phyloP scores from a whole-genome alignment of 2,329 filamentous ascomycete species.

The Tolypocladium pustulatum region DNA sequence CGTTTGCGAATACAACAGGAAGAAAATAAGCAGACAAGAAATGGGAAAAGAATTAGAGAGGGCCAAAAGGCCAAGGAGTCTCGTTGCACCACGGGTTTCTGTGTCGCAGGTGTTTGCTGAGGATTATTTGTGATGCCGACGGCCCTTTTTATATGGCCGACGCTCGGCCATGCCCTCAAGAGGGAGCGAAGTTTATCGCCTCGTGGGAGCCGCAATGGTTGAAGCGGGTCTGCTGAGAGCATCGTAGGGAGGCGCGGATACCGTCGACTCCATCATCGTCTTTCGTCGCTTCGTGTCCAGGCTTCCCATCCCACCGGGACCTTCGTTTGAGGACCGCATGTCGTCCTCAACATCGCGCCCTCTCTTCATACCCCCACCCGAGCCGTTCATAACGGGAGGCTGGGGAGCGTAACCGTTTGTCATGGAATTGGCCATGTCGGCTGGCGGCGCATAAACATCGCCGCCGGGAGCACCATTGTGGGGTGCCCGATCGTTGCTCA shows the following conservation, averaged over 20 bases:
- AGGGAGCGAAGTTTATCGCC: conserved; percentile 20
- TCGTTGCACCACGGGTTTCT: conserved; percentile 5
- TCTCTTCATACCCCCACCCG: conserved; percentile 32
- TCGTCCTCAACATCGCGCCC: conserved; percentile 50
- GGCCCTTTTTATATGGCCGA: not conserved
- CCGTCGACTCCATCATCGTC: conserved; percentile 54
- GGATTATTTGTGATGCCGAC: not conserved
- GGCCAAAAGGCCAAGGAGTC: conserved; percentile 3
- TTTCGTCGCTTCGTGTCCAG: conserved; percentile 69
- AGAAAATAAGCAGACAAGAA: conserved; percentile 10
- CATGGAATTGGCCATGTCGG: conserved; percentile 45
- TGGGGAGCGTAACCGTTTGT: conserved; percentile 55
- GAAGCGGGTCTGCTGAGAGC: conserved; percentile 36
- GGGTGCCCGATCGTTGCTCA: conserved; percentile 64
- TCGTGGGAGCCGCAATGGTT: conserved; percentile 29
- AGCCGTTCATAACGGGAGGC: conserved; percentile 55
- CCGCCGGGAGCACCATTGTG: conserved; percentile 47
- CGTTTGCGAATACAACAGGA: conserved; percentile 18
- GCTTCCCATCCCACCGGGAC: conserved; percentile 26
- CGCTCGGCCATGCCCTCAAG: not conserved
- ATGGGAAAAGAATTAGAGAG: conserved; percentile 6
- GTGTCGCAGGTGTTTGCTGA: conserved; percentile 1
- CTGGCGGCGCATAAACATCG: conserved; percentile 61
- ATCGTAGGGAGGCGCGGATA: conserved; percentile 40
- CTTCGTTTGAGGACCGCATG: conserved; percentile 48